Evolutionary conservation across 2,329 filamentous ascomycete genomes (phyloP), one percentile per base, ranked within the genome.

Genomic region (Diaporthe sp.): DNA sequence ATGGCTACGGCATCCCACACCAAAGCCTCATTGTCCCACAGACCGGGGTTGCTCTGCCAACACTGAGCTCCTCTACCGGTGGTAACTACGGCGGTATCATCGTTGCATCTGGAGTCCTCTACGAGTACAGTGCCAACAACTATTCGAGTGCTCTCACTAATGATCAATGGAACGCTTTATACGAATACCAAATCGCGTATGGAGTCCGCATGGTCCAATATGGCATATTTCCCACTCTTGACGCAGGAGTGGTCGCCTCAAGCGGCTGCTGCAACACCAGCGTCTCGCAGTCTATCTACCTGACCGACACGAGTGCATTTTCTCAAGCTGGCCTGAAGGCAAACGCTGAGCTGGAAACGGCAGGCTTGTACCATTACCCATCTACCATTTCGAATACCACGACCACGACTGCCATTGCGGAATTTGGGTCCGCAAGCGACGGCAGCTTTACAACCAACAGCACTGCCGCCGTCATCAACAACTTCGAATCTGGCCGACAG

Each of bases 171-270:
- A 69, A 69, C 55, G 34, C 65, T 13, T 28, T 69, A 8, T 69
- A 69, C 49, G 65, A 69, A 1, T 69, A 69, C 49, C 65, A 69
- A 28, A 69, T 69, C n/a, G 9, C 46, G 4, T 69, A 69, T 10
- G 65, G 65, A 42, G 65, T 69, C 4, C 65, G 65, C 34, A 69
- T 69, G 65, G 65, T 69, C 7, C 65, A 69, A 42, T 69, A 69
- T 55, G 65, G 65, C n/a, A 55, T 69, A 28, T 69, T 69, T 9
- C 65, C 65, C n/a, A 69, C 46, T 8, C 65, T 69, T n/a, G 65
- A 69, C 2, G 49, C 46, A 2, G 65, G 65, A 55, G 65, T 69
- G 10, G 49, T 69, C 2, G 65, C 65, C 65, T 55, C 49, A 9
- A 49, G 15, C 49, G 65, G 65, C 49, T 69, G 65, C 49, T 69